Evolutionary conservation across 768 basidiomycete genomes (phyloP).

Genomic region (Stropharia rugosoannulata): DNA sequence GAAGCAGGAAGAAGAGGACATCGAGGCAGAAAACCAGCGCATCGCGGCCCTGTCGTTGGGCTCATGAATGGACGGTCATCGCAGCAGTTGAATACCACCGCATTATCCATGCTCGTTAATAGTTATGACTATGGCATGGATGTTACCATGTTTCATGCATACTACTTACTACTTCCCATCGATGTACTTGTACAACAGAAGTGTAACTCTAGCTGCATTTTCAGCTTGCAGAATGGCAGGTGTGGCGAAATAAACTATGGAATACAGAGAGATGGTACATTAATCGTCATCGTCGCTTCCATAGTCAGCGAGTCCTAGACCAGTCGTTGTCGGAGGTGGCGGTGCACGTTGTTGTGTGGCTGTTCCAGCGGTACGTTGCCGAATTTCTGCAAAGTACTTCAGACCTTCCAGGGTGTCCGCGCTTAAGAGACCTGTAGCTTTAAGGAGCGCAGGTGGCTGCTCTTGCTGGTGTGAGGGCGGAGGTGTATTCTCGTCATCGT

Average conservation of each 20-base stretch:
- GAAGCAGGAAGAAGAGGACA: constrained; percentile 60
- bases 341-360: constrained; percentile 25
- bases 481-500: constrained; percentile 28
- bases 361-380: constrained; percentile 56
- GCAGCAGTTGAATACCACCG: background rate
- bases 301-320: constrained; percentile 70
- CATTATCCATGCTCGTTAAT: background rate
- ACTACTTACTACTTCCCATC: constrained; percentile 1
- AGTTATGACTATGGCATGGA: constrained; percentile 23
- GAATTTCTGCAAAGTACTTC: constrained; percentile 88
- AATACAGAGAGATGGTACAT: constrained; percentile 13
- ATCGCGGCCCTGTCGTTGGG: constrained; percentile 44
- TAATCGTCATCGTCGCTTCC: constrained; percentile 70
- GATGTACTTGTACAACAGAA: constrained; percentile 10
- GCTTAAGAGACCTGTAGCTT: constrained; percentile 64
- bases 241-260: background rate
- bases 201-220: background rate
- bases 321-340: constrained; percentile 34
- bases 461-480: constrained; percentile 20
- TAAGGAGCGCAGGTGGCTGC: constrained; percentile 22
- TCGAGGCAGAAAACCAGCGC: constrained; percentile 49
- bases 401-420: constrained; percentile 87
- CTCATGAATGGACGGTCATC: background rate
- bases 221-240: background rate
- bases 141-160: constrained; percentile 19